These are phyloP conservation scores for Salix exigua DNA, from an alignment of 345 rosid species.

Conservation along the genomic window DNA sequence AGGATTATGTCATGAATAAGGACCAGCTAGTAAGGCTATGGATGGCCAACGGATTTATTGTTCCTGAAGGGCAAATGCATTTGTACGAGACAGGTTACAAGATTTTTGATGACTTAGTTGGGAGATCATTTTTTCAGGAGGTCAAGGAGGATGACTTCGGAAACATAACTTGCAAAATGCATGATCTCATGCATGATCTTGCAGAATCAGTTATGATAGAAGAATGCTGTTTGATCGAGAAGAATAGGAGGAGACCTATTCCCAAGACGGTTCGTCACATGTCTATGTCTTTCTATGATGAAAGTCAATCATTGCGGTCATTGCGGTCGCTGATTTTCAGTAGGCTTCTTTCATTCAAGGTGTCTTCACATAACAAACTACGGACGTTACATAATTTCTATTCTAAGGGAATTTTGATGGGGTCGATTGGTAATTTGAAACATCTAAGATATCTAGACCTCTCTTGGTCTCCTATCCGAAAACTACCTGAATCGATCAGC, in stretches of 20 bases:
- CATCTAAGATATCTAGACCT: slow-evolving; percentile 21
- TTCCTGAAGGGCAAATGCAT: not conserved
- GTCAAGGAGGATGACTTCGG: not conserved
- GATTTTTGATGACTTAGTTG: slow-evolving; percentile 13
- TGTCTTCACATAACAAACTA: too few relatives aligned
- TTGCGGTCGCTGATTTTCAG: slow-evolving; percentile 5
- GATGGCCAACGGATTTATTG: slow-evolving; percentile 29
- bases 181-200: slow-evolving; percentile 24
- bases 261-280: not conserved
- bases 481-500: too few relatives aligned
- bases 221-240: not conserved
- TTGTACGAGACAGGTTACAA: slow-evolving; percentile 13
- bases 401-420: not conserved
- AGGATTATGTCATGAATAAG: not conserved
- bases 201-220: slow-evolving; percentile 1
- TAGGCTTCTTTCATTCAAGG: too few relatives aligned
- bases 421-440: slow-evolving; percentile 13
- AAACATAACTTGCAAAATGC: slow-evolving; percentile 16
- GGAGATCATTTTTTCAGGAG: slow-evolving; percentile 18
- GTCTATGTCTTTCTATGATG: not conserved
- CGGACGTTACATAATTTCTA: rapidly evolving
- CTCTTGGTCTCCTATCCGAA: rapidly evolving
- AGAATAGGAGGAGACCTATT: not conserved
- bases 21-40: slow-evolving; percentile 12
- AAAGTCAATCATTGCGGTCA: not conserved